Evolutionary conservation across 1,139 yeast species (phyloP).

Genomic region (Meyerozyma elateridarum): DNA sequence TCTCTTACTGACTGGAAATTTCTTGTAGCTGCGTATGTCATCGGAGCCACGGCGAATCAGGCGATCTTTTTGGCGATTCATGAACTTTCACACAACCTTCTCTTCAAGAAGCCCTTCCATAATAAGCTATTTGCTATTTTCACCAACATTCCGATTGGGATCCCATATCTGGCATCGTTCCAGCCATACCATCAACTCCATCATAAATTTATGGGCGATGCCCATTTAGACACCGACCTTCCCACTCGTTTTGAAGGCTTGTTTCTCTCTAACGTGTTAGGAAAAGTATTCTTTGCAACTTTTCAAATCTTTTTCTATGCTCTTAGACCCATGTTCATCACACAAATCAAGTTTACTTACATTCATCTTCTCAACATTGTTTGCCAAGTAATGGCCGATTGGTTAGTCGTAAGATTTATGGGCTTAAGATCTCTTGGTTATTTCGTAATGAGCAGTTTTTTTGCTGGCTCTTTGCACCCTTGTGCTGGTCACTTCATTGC

Average conservation of each 20-base stretch:
- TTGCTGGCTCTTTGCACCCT: constrained; percentile 91
- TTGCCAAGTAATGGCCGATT: constrained; percentile 57
- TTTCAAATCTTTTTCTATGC: constrained; percentile 89
- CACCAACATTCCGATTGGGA: constrained; percentile 80
- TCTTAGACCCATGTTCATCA: constrained; percentile 80
- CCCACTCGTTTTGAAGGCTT: constrained; percentile 78
- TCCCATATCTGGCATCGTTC: constrained; percentile 87
- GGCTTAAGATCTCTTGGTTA: constrained; percentile 65
- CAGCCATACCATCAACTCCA: constrained; percentile 90
- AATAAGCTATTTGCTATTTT: constrained; percentile 76
- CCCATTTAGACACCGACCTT: constrained; percentile 75
- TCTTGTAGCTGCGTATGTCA: constrained; percentile 59
- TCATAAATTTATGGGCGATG: constrained; percentile 90
- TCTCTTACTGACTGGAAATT: constrained; percentile 53
- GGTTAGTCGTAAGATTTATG: constrained; percentile 49
- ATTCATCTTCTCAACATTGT: constrained; percentile 68
- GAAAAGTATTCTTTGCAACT: constrained; percentile 87
- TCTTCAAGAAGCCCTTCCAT: constrained; percentile 73
- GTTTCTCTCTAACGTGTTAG: constrained; percentile 68
- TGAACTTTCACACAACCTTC: constrained; percentile 79
- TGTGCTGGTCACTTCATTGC: constrained; percentile 95
- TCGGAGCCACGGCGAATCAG: constrained; percentile 86
- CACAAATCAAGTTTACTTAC: constrained; percentile 67
- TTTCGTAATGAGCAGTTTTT: constrained; percentile 69
- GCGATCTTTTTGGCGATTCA: constrained; percentile 84